phyloP scores from a whole-genome alignment of 305 asterid species.

The Caryopteris hybrid region DNA sequence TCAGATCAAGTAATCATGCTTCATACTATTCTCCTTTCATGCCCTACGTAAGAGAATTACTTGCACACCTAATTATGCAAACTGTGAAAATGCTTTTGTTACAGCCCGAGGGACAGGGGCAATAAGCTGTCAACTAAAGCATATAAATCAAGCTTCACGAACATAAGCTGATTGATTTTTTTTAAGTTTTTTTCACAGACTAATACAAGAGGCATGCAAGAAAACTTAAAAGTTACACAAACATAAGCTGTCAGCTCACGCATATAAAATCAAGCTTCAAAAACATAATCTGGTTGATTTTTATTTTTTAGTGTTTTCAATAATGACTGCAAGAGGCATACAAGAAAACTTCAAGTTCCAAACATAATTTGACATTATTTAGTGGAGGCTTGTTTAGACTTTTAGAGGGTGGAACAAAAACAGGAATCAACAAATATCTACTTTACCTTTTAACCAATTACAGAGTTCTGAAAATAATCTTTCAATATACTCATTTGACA shows the following conservation, averaged over 20 bases:
- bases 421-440: background rate
- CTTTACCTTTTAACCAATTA: background rate
- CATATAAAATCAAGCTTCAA: background rate
- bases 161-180: no score
- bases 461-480: conserved; percentile 1
- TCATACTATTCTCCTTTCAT: conserved; percentile 1
- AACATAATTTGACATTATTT: background rate
- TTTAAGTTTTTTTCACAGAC: no score
- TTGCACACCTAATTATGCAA: background rate
- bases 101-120: no score
- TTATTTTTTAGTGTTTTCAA: background rate
- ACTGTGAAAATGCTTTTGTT: no score
- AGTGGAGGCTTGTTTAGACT: background rate
- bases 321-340: background rate
- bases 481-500: background rate
- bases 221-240: no score
- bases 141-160: no score
- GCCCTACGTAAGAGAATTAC: background rate
- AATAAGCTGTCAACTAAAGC: background rate
- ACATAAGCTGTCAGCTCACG: background rate
- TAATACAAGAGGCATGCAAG: no score
- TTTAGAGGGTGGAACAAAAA: background rate
- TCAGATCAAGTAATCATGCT: background rate
- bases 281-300: conserved; percentile 2
- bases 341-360: background rate